Base-by-base conservation (phyloP, 768 basidiomycete genomes). In the Mycena maculata region DNA sequence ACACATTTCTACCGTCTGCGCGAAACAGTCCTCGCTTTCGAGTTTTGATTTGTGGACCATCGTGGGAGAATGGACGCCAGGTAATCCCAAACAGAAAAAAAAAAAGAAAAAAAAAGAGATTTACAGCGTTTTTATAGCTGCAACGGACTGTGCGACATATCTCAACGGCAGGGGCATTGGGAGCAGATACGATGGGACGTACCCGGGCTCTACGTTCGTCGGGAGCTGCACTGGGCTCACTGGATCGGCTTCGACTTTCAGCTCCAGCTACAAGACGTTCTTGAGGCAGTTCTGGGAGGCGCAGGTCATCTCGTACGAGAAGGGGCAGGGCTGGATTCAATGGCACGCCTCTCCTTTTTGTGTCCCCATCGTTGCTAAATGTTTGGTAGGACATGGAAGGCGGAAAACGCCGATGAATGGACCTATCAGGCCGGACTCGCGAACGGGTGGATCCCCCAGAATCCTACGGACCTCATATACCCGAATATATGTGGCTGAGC, bases 321-420 rank as follows among this genome's bases (percentile, higher is more conserved):
- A 80, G 55, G 89, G 82, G n/a, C 80, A 83, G 53, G 92, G 92
- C 4, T 94, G 92, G 92, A 76, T 93, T 25, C 87, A 90, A 76
- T 93, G 92, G 67, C 53, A 27, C 1, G 31, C 49, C 5, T 39
- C 5, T 10, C 50, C 13, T 8, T 41, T 16, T 28, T 47, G 20
- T 41, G 15, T 1, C n/a, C 16, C 18, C 25, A 2, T 11, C 36
- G 27, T 36, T 13, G 27, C 50, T 60, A 2, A 68, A 31, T 30
- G 2, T 13, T 22, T 28, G 12, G 15, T 18, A 68, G 67, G 93
- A 88, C 91, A 1, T 94, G 93, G 93, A 94, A 94, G 80, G 77
- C 92, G 0, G 93, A 95, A 77, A 80, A 80, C 67, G 90, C 93
- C 3, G 92, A 94, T 68, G 96, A 97, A 63, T 98, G 96, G 96